Conservation (phyloP, 257 asterid genomes). For the Plantago elongata region DNA sequence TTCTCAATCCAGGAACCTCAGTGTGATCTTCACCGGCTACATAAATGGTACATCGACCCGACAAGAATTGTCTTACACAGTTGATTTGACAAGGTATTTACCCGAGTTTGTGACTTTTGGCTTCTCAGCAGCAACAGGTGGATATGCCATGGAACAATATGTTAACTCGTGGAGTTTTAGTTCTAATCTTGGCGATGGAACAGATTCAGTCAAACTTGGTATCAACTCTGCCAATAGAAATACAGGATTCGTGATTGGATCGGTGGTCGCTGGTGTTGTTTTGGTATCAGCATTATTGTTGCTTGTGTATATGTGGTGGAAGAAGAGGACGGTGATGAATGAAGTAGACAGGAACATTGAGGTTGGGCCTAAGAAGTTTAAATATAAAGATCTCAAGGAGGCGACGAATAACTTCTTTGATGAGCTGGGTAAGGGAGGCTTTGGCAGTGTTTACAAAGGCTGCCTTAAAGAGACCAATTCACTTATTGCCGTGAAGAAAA, state of each 20-base stretch:
- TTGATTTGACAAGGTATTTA: slow-evolving; percentile 19
- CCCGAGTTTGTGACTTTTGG: slow-evolving; percentile 32
- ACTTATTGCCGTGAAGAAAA: slow-evolving; percentile 27
- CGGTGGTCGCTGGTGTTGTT: no score
- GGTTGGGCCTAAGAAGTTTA: slow-evolving; percentile 15
- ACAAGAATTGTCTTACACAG: not conserved
- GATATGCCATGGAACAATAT: not conserved
- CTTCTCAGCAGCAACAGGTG: slow-evolving; percentile 31
- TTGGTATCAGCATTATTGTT: no score
- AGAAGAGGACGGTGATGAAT: no score
- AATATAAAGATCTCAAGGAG: slow-evolving; percentile 8
- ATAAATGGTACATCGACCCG: not conserved
- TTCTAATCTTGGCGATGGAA: slow-evolving; percentile 2
- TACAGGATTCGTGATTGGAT: no score
- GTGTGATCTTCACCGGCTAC: not conserved
- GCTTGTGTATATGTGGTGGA: no score
- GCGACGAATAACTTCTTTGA: slow-evolving; percentile 19
- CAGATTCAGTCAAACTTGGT: not conserved
- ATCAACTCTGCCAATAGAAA: slow-evolving; percentile 10
- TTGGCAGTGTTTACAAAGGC: slow-evolving; percentile 30
- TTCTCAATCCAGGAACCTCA: slow-evolving; percentile 14
- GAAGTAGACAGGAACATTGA: not conserved
- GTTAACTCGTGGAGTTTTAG: slow-evolving; percentile 26
- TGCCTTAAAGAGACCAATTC: slow-evolving; percentile 11
- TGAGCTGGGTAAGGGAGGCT: slow-evolving; percentile 34